Evolutionary conservation across 169 alveolate genomes (phyloP).

Genomic region (Ichthyophthirius multifiliis): DNA sequence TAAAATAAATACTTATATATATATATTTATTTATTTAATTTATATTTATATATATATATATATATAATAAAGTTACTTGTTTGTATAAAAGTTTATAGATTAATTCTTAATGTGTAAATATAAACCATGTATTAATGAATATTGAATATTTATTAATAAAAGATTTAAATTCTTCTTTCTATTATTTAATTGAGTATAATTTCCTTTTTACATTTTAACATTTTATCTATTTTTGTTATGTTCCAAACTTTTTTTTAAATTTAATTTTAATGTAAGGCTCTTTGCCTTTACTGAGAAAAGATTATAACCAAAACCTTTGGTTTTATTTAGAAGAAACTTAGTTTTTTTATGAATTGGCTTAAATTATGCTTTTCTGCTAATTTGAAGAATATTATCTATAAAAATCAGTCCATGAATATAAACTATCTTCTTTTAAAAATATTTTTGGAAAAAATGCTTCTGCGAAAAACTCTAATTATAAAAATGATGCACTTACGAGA

Average conservation of each 20-base stretch:
- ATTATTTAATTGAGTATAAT: not conserved
- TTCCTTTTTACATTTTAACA: not conserved
- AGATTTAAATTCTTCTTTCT: not conserved
- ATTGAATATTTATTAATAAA: not conserved
- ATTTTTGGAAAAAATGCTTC: not conserved
- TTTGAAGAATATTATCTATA: not conserved
- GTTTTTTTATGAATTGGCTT: not conserved
- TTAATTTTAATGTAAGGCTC: not conserved
- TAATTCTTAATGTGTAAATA: not conserved
- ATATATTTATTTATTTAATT: no score
- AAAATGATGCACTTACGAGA: not conserved
- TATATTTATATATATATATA: not conserved
- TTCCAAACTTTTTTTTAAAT: not conserved
- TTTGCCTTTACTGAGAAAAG: not conserved
- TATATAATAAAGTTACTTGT: not conserved
- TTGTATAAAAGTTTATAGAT: not conserved
- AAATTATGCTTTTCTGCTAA: not conserved
- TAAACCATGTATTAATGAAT: not conserved
- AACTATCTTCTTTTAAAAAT: not conserved
- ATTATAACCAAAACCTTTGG: not conserved
- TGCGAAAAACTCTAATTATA: not conserved
- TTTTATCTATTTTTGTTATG: not conserved
- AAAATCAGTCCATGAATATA: no score
- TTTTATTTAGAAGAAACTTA: not conserved
- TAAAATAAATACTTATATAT: no score